These are phyloP conservation scores for Calonectria henricotiae DNA, from an alignment of 2,329 filamentous ascomycete species.

Conservation along the genomic window DNA sequence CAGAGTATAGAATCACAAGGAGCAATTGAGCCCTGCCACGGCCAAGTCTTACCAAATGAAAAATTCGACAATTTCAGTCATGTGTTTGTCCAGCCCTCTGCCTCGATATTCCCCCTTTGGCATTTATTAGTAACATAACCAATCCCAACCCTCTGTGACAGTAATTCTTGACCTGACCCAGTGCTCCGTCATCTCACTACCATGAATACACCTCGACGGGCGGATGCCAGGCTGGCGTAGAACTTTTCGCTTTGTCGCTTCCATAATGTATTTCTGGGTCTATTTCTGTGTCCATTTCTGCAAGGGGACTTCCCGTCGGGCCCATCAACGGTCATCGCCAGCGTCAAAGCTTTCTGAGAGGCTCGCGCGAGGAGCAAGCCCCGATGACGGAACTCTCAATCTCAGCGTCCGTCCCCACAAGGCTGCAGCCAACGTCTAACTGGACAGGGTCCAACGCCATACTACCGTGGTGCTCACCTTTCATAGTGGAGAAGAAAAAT, in stretches of 20 bases:
- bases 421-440: conserved; percentile 12
- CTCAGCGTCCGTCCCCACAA: conserved; percentile 12
- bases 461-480: neutral
- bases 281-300: neutral
- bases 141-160: no score
- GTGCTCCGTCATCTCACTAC: no score
- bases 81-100: no score
- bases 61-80: no score
- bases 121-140: no score
- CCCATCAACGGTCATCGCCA: neutral
- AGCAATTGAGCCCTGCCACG: no score
- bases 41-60: no score
- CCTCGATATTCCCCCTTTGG: no score
- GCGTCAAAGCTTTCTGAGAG: neutral
- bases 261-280: no score
- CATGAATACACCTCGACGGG: no score
- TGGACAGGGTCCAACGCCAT: conserved; percentile 9
- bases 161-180: no score
- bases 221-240: neutral
- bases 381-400: neutral
- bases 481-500: neutral
- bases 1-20: no score
- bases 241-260: neutral
- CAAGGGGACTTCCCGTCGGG: neutral
- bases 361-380: conserved; percentile 3